Evolutionary conservation across 1,139 yeast genomes (phyloP), one percentile per base, ranked within the genome.

Genomic region (Saccharomyces pastorianus): DNA sequence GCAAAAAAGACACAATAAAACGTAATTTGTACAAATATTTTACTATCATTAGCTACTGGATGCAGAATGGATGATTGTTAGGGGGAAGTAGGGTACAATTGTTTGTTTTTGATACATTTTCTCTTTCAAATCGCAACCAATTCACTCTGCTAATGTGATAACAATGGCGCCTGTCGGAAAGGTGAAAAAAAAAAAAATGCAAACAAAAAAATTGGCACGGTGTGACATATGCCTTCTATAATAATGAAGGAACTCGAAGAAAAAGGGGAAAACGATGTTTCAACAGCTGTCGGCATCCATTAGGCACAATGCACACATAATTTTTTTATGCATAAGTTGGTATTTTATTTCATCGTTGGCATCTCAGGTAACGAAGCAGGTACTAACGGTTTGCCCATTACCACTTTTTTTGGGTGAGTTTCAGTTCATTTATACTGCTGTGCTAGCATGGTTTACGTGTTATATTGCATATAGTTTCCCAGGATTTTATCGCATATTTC

Each of bases 321-420:
- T 80, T 4, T 53, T 70, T 7, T 69, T 88, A 48, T 93, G 98
- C 70, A 64, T 79, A 6, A 66, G 80, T 51, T 93, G 98, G 98
- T 93, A 93, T 70, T 64, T 81, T 25, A 78, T 87, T 6, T 85
- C 95, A 14, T 89, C 95, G 9, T 70, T 90, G 20, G 88, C 96
- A 4, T 86, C 86, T 59, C 91, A 89, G 61, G 78, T 93, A 48
- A 87, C 96, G 52, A 93, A 93, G 68, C 66, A 82, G 53, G 88
- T 93, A 51, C 74, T 93, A 55, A 82, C 78, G 53, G 78, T 79
- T 55, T 89, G 85, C 67, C 83, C 81, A 47, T 83, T 83, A 66
- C 97, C 98, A 0, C 80, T 90, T 26, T 85, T 96, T 1, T 76
- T 93, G 53, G 90, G 98, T 0, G 89, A 90, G 75, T 79, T 84